Evolutionary conservation across 2,329 filamentous ascomycete genomes (phyloP).

Genomic region (Tolypocladium endophyticum): DNA sequence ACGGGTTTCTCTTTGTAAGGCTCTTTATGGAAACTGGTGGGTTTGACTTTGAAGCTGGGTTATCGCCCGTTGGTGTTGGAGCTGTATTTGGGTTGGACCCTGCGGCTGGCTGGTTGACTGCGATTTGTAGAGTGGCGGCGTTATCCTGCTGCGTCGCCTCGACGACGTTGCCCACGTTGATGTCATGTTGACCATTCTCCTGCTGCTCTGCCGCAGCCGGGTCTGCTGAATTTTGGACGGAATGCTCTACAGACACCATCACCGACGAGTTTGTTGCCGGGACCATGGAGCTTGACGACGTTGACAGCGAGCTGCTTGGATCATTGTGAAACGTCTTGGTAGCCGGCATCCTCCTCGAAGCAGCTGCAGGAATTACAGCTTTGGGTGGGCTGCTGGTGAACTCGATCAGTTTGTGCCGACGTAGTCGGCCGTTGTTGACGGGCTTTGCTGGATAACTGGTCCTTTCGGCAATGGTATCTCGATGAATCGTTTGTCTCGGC

Average conservation of each 20-base stretch:
- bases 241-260: not conserved
- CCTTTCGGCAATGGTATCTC: constrained; percentile 6
- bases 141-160: not conserved
- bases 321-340: constrained; percentile 10
- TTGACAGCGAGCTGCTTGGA: constrained; percentile 13
- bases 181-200: not conserved
- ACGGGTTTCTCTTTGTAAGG: constrained; percentile 13
- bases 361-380: constrained; percentile 1
- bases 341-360: constrained; percentile 10
- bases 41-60: not conserved
- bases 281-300: constrained; percentile 18
- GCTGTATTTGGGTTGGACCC: not conserved
- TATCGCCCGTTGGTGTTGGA: not conserved
- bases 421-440: constrained; percentile 4
- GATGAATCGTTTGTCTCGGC: constrained; percentile 11
- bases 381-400: constrained; percentile 7
- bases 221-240: constrained; percentile 1
- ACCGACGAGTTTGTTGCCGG: constrained; percentile 11
- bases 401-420: constrained; percentile 15
- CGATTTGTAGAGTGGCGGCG: not conserved
- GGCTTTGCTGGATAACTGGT: not conserved
- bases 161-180: not conserved
- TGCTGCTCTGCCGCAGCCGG: not conserved
- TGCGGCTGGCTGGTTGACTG: not conserved
- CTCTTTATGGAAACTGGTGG: not conserved